These are phyloP conservation scores for Paramecium tetraurelia DNA, from an alignment of 73 alveolate species.

Conservation along the genomic window DNA sequence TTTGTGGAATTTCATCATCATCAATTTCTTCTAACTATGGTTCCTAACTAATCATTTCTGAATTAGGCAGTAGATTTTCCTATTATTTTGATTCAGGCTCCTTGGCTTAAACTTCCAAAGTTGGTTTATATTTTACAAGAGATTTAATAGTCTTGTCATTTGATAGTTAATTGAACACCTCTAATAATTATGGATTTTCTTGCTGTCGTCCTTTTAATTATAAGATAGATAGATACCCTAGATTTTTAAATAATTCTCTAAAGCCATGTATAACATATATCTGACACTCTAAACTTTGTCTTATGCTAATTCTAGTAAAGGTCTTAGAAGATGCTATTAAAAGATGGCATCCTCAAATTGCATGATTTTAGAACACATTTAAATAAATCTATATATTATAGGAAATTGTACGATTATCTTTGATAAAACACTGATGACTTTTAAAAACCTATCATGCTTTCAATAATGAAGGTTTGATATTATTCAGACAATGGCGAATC, in stretches of 20 bases:
- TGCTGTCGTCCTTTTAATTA: background rate
- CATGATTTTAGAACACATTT: background rate
- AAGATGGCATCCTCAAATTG: background rate
- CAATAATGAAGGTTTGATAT: background rate
- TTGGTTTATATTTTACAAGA: background rate
- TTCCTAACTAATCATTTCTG: background rate
- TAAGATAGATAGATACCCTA: background rate
- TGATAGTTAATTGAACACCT: background rate
- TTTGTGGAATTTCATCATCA: slow-evolving; percentile 17
- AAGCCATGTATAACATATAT: background rate
- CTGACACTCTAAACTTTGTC: slow-evolving; percentile 25
- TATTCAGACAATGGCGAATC: background rate
- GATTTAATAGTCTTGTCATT: background rate
- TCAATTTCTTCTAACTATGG: background rate
- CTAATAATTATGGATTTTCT: background rate
- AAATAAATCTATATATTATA: background rate
- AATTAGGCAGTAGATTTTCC: background rate
- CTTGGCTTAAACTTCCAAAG: background rate
- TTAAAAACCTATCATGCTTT: slow-evolving; percentile 12
- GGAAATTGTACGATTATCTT: background rate
- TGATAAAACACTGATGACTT: background rate
- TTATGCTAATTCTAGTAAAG: background rate
- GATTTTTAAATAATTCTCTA: background rate
- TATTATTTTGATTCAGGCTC: background rate
- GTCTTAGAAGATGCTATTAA: background rate